These are phyloP conservation scores for Neoascochyta sp. DNA, from an alignment of 2,329 filamentous ascomycete species.

Conservation along the genomic window DNA sequence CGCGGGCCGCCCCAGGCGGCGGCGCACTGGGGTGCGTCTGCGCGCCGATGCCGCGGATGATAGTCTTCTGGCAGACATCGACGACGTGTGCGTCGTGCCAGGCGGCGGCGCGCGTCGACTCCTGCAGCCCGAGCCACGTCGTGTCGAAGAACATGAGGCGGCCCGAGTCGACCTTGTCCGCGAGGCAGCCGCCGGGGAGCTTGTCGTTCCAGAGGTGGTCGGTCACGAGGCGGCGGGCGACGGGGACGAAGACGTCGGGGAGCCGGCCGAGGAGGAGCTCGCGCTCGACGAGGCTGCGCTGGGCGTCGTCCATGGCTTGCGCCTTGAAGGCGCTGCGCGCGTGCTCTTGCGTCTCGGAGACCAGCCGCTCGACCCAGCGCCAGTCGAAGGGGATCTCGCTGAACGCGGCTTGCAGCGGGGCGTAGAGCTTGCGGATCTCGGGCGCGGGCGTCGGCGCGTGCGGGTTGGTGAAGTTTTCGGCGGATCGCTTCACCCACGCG, in stretches of 20 bases:
- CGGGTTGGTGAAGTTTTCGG: constrained; percentile 28
- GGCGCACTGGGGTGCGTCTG: constrained; percentile 19
- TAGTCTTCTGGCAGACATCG: constrained; percentile 55
- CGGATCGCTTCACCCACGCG: constrained; percentile 28
- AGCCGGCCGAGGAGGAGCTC: constrained; percentile 52
- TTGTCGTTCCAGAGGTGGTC: constrained; percentile 38
- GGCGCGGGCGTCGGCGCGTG: constrained; percentile 42
- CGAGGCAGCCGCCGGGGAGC: constrained; percentile 45
- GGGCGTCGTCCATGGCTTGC: constrained; percentile 43
- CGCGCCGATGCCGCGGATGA: constrained; percentile 31
- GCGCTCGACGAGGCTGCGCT: constrained; percentile 50
- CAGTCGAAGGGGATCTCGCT: constrained; percentile 43
- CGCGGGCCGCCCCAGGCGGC: constrained; percentile 5
- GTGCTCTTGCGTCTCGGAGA: constrained; percentile 61
- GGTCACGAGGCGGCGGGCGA: constrained; percentile 48
- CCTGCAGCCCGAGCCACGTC: constrained; percentile 62
- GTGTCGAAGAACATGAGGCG: constrained; percentile 72
- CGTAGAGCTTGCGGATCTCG: constrained; percentile 44
- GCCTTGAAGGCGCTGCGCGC: constrained; percentile 57
- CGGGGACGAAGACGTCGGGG: constrained; percentile 49
- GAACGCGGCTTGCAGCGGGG: constrained; percentile 35
- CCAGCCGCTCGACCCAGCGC: constrained; percentile 46
- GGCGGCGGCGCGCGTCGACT: constrained; percentile 54
- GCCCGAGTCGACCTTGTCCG: constrained; percentile 59
- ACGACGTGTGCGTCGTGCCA: constrained; percentile 60